These are phyloP conservation scores for Backusella macrospora DNA, from an alignment of 192 early-diverging fungal species.

Conservation along the genomic window DNA sequence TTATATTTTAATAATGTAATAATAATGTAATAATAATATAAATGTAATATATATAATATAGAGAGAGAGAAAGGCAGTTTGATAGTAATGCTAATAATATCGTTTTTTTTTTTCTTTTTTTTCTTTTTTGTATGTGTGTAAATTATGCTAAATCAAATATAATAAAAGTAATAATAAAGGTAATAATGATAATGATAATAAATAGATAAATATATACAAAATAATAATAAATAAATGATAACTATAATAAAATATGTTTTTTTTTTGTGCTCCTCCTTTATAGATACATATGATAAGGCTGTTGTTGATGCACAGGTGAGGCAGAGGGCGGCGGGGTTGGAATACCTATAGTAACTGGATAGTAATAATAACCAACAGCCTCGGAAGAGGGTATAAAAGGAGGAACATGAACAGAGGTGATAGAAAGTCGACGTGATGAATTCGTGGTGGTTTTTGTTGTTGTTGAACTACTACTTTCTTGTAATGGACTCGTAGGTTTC, in stretches of 20 bases:
- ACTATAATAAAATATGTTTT: neutral
- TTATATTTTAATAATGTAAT: too few relatives aligned
- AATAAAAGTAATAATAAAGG: neutral
- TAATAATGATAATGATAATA: conserved; percentile 2
- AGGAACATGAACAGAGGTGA: conserved; percentile 33
- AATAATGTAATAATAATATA: neutral
- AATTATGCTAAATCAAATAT: conserved; percentile 13
- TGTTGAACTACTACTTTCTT: neutral
- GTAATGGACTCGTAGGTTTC: neutral
- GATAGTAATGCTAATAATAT: neutral
- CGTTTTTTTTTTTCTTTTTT: neutral
- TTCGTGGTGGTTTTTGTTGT: neutral
- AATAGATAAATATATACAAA: conserved; percentile 14
- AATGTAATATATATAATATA: neutral
- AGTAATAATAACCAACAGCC: conserved; percentile 9
- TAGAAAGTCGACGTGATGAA: conserved; percentile 23
- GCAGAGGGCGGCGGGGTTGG: conserved; percentile 34
- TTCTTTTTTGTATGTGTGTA: neutral
- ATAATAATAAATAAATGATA: conserved; percentile 7
- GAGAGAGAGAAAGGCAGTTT: neutral
- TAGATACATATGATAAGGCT: conserved; percentile 17
- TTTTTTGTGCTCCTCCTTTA: neutral
- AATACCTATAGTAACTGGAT: conserved; percentile 27
- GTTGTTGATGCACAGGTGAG: conserved; percentile 31
- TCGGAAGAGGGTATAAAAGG: conserved; percentile 33